Base-by-base conservation (phyloP, 495 filamentous ascomycete genomes). In the Apiosordaria backusii region DNA sequence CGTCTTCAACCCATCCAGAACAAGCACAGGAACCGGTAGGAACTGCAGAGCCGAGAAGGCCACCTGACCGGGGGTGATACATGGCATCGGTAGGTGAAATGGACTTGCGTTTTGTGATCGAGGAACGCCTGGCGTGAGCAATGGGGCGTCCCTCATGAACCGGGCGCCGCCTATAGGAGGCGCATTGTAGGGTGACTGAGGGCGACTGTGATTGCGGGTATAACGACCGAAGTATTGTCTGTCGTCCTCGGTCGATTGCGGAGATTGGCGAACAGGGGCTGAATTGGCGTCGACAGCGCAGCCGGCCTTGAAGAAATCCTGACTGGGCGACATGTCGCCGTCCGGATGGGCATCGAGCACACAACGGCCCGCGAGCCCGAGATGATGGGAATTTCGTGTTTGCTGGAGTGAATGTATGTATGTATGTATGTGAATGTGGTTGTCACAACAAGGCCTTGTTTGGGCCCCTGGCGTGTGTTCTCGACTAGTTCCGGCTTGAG, bases 281-380 rank as follows among this genome's bases (percentile, higher is more conserved):
- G 90, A 85, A 59, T 88, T 79, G 59, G 97, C 78, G 1, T 92
- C 92, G 75, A 97, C 97, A 78, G 90, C 96, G 18, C 87, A 85
- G 78, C 96, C 81, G 75, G 93, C 80, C 77, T 89, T 80, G 76
- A 97, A 97, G 81, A 93, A 97, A 61, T 89, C 84, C 83, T 96
- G 90, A 4, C 93, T 97, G n/a, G 92, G 89, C 64, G 52, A 21
- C 52, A 55, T 55, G n/a, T 19, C 52, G 52, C 52, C 52, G 52
- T 55, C 52, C 6, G n/a, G 52, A 55, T 13, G 52, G 10, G 52
- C 22, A 55, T 55, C n/a, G 52, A 55, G 52, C 52, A 55, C 9
- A 19, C 52, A 55, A 23, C 52, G 52, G 52, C 52, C 22, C 52
- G 52, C 22, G 52, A 55, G 52, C 52, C 52, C 52, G 10, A 45